phyloP scores from a whole-genome alignment of 306 rosid genomes.

The Prunus fruticosa region DNA sequence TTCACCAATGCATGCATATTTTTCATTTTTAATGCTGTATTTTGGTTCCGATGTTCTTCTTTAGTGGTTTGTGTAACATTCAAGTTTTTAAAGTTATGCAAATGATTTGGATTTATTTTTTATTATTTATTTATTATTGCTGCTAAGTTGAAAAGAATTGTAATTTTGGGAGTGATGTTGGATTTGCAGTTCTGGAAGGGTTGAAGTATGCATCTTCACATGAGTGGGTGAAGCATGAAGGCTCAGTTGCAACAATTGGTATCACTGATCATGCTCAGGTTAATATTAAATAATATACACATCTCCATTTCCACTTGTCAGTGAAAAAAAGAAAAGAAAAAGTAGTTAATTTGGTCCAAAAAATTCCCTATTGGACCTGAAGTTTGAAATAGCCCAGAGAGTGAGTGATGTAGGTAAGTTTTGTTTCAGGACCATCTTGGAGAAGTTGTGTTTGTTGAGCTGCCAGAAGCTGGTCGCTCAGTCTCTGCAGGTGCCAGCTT shows the following conservation, averaged over 20 bases:
- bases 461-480: constrained; percentile 64
- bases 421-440: constrained; percentile 84
- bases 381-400: not conserved
- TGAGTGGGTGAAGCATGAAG: constrained; percentile 99
- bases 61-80: no score
- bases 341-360: not conserved
- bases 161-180: not conserved
- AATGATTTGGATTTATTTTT: not conserved
- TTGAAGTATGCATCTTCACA: constrained; percentile 91
- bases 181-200: constrained; percentile 78
- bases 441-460: constrained; percentile 91
- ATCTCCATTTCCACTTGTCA: no score
- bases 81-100: not conserved
- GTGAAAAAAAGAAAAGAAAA: not conserved
- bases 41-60: no score
- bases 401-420: not conserved
- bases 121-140: not conserved
- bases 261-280: constrained; percentile 98
- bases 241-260: constrained; percentile 80
- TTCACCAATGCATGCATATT: not conserved
- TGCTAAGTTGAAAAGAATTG: not conserved
- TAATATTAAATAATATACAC: not conserved
- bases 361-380: no score
- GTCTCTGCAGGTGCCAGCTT: constrained; percentile 56
- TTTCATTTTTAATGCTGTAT: not conserved